Conservation (phyloP, 148 eudicot species). For the Amaranthus palmeri region DNA sequence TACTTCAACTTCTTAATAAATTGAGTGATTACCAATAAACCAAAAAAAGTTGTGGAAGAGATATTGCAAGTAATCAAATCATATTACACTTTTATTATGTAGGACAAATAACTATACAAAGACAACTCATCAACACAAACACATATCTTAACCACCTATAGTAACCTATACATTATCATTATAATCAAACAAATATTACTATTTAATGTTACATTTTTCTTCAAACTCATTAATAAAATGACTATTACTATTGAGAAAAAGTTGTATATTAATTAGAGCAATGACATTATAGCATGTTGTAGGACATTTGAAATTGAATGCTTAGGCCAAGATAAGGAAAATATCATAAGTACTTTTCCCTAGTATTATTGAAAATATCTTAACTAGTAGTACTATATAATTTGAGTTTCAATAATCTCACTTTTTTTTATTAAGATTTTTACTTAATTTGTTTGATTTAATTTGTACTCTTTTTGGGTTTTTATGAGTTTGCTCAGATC, state of each 20-base stretch:
- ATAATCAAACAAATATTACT: background rate
- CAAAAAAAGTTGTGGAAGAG: background rate
- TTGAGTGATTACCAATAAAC: background rate
- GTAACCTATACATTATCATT: background rate
- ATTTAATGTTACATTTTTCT: background rate
- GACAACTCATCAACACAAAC: background rate
- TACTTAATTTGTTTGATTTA: too few relatives aligned
- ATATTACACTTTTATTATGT: background rate
- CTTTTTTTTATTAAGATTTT: background rate
- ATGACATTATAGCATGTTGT: background rate
- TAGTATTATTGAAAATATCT: too few relatives aligned
- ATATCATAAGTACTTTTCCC: background rate
- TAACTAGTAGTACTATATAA: background rate
- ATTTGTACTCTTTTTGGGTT: too few relatives aligned
- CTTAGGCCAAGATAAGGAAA: slow-evolving; percentile 11
- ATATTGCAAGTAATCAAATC: background rate
- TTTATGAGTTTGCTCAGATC: too few relatives aligned
- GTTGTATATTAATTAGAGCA: background rate
- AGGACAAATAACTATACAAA: background rate
- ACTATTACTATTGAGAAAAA: background rate
- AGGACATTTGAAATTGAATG: slow-evolving; percentile 14
- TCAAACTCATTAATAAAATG: background rate
- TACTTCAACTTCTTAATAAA: background rate
- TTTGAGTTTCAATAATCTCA: background rate
- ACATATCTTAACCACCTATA: background rate